phyloP scores from a whole-genome alignment of 1,284 basidiomycete genomes.

The Ceratobasidium sp. region DNA sequence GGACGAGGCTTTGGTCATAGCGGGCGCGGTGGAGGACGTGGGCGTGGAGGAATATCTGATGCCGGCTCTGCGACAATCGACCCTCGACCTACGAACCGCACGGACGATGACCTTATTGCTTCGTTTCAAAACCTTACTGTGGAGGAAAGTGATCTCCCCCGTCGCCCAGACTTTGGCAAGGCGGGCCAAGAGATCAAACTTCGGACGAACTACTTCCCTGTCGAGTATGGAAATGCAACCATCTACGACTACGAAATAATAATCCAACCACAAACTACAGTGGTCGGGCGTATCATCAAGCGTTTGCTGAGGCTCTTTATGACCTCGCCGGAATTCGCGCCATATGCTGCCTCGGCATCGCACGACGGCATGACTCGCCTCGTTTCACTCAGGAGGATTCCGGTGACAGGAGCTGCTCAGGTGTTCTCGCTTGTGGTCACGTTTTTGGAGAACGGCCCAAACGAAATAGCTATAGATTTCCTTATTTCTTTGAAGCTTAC shows the following conservation, averaged over 20 bases:
- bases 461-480: slow-evolving; percentile 67
- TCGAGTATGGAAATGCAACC: slow-evolving; percentile 68
- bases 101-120: slow-evolving; percentile 68
- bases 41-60: slow-evolving; percentile 53
- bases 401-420: slow-evolving; percentile 61
- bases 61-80: slow-evolving; percentile 66
- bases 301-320: slow-evolving; percentile 81
- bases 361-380: slow-evolving; percentile 78
- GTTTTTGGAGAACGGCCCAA: slow-evolving; percentile 68
- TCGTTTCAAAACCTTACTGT: slow-evolving; percentile 60
- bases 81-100: slow-evolving; percentile 67
- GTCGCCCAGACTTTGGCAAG: slow-evolving; percentile 76
- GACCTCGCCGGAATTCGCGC: slow-evolving; percentile 67
- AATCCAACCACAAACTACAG: slow-evolving; percentile 67
- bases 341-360: slow-evolving; percentile 69
- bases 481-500: slow-evolving; percentile 71
- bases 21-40: slow-evolving; percentile 53
- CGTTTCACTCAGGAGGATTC: slow-evolving; percentile 68
- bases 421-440: slow-evolving; percentile 62
- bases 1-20: slow-evolving; percentile 45
- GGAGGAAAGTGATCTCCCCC: slow-evolving; percentile 67
- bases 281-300: slow-evolving; percentile 70
- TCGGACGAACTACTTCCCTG: slow-evolving; percentile 80
- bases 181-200: slow-evolving; percentile 70
- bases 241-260: slow-evolving; percentile 77